phyloP scores from a whole-genome alignment of 2,329 filamentous ascomycete genomes.

The Fusarium sp. region DNA sequence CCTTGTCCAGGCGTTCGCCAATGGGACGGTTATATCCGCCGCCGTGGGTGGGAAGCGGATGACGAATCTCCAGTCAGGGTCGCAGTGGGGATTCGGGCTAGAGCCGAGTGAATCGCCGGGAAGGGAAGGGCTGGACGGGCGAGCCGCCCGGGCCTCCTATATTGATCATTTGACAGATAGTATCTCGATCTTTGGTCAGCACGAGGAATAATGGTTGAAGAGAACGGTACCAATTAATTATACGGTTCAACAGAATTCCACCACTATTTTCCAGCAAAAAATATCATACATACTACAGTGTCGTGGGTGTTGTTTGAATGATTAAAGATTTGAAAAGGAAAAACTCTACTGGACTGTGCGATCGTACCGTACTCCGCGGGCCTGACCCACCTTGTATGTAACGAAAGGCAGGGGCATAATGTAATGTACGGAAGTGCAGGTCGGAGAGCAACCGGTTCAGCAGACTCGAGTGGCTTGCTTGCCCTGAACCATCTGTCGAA shows the following conservation, averaged over 20 bases:
- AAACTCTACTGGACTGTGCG: conserved; percentile 13
- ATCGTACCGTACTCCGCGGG: conserved; percentile 30
- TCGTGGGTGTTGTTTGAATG: not conserved
- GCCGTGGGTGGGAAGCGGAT: conserved; percentile 49
- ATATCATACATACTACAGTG: not conserved
- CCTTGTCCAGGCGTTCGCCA: conserved; percentile 51
- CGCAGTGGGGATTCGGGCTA: conserved; percentile 54
- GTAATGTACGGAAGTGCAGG: conserved; percentile 17
- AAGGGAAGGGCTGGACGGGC: conserved; percentile 47
- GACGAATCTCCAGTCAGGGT: conserved; percentile 53
- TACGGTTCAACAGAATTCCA: conserved; percentile 3
- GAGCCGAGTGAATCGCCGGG: conserved; percentile 57
- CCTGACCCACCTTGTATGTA: conserved; percentile 46
- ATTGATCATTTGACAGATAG: conserved; percentile 25
- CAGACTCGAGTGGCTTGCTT: conserved; percentile 28
- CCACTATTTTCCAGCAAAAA: conserved; percentile 4
- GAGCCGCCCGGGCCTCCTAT: conserved; percentile 42
- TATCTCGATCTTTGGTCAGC: conserved; percentile 49
- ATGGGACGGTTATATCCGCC: conserved; percentile 54
- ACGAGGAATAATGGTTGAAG: conserved; percentile 37
- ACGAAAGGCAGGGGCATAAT: conserved; percentile 40
- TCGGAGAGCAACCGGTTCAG: conserved; percentile 27
- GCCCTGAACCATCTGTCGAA: conserved; percentile 26
- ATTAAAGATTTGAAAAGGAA: not conserved
- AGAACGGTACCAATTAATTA: conserved; percentile 1